These are phyloP conservation scores for Terana coerulea DNA, from an alignment of 768 basidiomycete genomes.

Conservation along the genomic window DNA sequence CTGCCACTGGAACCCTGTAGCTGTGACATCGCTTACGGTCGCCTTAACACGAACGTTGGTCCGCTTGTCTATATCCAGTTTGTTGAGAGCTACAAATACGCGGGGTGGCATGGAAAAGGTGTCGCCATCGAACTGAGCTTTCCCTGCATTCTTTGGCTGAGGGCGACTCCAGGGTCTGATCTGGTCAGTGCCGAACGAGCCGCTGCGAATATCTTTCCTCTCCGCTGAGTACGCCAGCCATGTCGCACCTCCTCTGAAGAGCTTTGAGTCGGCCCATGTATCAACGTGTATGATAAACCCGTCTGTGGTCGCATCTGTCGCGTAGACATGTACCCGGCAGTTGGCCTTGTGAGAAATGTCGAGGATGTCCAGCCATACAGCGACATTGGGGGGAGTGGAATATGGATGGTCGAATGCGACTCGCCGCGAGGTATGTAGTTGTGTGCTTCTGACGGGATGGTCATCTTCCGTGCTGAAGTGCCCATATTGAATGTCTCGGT, in stretches of 20 bases:
- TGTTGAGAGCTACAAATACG: conserved; percentile 2
- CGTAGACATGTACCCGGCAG: not conserved
- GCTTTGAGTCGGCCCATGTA: not conserved
- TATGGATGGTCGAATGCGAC: not conserved
- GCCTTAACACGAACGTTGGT: not conserved
- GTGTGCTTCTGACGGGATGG: not conserved
- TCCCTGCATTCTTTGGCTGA: not conserved
- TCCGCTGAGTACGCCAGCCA: conserved; percentile 5
- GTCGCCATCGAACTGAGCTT: not conserved
- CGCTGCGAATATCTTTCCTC: conserved; percentile 1
- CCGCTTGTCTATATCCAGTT: not conserved
- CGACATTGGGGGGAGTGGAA: not conserved
- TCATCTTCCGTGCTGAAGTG: not conserved
- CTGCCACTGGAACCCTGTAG: conserved; percentile 4
- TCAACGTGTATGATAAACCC: conserved; percentile 5
- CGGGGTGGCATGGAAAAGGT: not conserved
- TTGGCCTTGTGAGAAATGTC: not conserved
- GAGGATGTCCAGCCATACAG: conserved; percentile 3
- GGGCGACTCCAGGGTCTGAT: not conserved
- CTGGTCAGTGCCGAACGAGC: conserved; percentile 1
- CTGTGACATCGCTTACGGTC: not conserved
- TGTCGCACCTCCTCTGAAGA: not conserved
- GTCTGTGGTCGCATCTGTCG: not conserved
- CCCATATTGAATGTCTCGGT: conserved; percentile 1
- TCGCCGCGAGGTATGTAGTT: not conserved